Evolutionary conservation across 495 filamentous ascomycete species (phyloP), one percentile per base, ranked within the genome.

Genomic region (Lichenothelia convexa): DNA sequence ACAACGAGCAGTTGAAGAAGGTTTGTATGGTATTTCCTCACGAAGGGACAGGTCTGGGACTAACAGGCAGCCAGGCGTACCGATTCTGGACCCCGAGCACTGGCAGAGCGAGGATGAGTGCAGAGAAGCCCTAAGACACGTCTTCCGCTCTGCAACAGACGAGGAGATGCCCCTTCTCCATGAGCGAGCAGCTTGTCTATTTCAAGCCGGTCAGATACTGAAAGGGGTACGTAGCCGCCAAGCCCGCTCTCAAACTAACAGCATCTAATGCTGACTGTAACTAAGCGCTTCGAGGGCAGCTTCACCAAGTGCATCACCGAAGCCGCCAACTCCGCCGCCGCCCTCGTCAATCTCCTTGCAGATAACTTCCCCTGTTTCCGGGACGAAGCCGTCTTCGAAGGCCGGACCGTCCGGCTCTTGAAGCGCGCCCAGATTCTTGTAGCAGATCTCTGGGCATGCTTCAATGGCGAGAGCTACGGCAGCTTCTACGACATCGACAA

Each of bases 381-480:
- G 20, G 89, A 97, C 47, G 80, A 80, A 46, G 66, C 70, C 27
- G 45, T 47, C 8, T 91, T 83, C 54, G 72, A 85, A 34, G 70
- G 72, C 5, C 67, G 68, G n/a, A 65, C 64, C 15, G 71, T 95
- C 3, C 79, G 80, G 15, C 65, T 99, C 42, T 72, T 87, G 50
- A 95, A 95, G 54, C 74, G 89, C 6, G 85, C 89, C 2, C 89
- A 99, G 61, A 95, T 95, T 37, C 67, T 94, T 11, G 82, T 91
- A 13, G 91, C 91, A 29, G 89, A 99, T 48, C 49, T 93, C 3
- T 95, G 87, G 87, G 87, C 86, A 8, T 87, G 82, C 41, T 93
- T 94, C 48, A 70, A 89, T 32, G 83, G 81, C 21, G 63, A 78
- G 42, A 58, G 67, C 17, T 85, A 74, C 43, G 89, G 89, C 11